Percentiles rank a stretch among this genome's conserved stretches.
phyloP scores from a whole-genome alignment of 208 protist species.

The Leishmania gerbilli region DNA sequence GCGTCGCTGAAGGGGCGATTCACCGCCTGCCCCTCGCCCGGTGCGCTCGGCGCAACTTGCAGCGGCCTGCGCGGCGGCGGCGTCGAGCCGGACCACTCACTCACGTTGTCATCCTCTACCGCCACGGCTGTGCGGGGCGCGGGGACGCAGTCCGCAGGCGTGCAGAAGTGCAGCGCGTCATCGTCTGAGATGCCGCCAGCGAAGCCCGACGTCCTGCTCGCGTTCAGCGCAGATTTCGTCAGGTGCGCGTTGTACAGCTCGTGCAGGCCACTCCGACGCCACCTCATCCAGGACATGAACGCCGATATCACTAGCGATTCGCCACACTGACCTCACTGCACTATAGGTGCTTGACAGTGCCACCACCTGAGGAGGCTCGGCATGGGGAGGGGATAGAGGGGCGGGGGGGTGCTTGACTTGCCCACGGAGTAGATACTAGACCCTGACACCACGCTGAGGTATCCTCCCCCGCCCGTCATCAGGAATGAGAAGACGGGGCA shows the following conservation, averaged over 20 bases:
- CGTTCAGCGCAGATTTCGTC: not conserved
- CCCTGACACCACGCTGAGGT: not conserved
- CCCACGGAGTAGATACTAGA: not conserved
- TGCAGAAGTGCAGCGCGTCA: slow-evolving; percentile 12
- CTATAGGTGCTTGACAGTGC: not conserved
- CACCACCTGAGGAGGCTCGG: not conserved
- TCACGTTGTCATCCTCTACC: not conserved
- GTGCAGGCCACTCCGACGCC: not conserved
- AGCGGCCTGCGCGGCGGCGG: not conserved
- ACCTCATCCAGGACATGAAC: not conserved
- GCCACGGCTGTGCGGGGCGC: slow-evolving; percentile 1
- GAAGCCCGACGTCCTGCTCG: not conserved
- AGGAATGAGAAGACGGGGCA: not conserved
- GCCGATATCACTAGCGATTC: not conserved
- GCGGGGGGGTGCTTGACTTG: not conserved
- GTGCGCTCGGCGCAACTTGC: not conserved
- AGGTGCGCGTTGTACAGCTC: slow-evolving; percentile 12
- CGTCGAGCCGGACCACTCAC: not conserved
- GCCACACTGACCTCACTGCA: not conserved
- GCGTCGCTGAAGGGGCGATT: not conserved
- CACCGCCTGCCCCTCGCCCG: not conserved
- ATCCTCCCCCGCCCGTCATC: not conserved
- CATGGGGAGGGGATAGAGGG: not conserved
- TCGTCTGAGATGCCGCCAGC: slow-evolving; percentile 5
- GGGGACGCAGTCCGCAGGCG: not conserved